Conservation (phyloP, 148 eudicot genomes). For the Silene uniflora region DNA sequence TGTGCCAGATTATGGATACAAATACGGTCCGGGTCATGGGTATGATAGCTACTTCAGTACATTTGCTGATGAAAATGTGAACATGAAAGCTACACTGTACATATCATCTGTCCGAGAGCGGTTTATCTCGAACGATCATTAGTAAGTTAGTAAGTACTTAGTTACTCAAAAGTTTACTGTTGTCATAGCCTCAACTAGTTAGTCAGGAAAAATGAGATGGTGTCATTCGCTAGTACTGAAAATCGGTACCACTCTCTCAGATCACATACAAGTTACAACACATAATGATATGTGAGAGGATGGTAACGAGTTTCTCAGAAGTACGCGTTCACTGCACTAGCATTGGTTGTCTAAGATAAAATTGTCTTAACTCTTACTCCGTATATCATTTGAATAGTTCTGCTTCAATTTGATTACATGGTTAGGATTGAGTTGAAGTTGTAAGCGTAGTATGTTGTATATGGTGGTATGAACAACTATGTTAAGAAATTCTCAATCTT, state of each 20-base stretch:
- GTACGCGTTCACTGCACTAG: too few species aligned
- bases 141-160: not conserved
- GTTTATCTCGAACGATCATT: conserved; percentile 31
- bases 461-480: not conserved
- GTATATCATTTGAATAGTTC: not conserved
- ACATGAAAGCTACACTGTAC: conserved; percentile 54
- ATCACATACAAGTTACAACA: too few species aligned
- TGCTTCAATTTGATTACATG: not conserved
- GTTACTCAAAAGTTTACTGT: too few species aligned
- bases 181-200: too few species aligned
- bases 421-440: not conserved
- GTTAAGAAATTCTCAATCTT: too few species aligned
- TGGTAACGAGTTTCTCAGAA: too few species aligned
- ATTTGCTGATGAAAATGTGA: conserved; percentile 43
- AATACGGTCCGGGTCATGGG: conserved; percentile 12
- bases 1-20: conserved; percentile 19
- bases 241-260: too few species aligned
- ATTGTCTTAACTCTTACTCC: too few species aligned
- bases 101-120: conserved; percentile 56
- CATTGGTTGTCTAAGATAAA: too few species aligned
- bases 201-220: too few species aligned
- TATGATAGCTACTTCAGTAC: conserved; percentile 32
- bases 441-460: not conserved
- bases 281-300: too few species aligned
- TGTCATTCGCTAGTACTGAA: too few species aligned